Percentiles rank a stretch among this genome's conserved stretches.
These are phyloP conservation scores for Cyathus striatus DNA, from an alignment of 768 basidiomycete genomes.

Conservation along the genomic window DNA sequence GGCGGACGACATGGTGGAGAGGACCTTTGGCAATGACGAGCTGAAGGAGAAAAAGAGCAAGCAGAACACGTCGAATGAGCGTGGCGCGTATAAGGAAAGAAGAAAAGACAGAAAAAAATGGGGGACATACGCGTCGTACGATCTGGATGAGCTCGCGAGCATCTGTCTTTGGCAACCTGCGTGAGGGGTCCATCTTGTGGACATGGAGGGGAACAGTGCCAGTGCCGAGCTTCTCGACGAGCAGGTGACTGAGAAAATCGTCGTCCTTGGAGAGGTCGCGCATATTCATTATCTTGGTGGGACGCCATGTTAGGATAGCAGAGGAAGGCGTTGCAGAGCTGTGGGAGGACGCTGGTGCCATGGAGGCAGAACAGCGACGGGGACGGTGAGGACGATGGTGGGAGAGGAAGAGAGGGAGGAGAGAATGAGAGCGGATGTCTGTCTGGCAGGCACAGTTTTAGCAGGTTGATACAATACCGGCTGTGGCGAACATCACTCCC, in stretches of 20 bases:
- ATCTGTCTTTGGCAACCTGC: conserved; percentile 73
- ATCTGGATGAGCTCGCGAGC: conserved; percentile 62
- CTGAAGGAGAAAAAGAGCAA: too few species aligned
- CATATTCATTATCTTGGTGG: conserved; percentile 88
- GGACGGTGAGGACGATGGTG: conserved; percentile 13
- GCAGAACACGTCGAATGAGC: conserved; percentile 10
- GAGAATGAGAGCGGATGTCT: conserved; percentile 2
- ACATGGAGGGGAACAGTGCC: conserved; percentile 76
- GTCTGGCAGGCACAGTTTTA: conserved; percentile 1
- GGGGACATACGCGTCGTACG: conserved; percentile 66
- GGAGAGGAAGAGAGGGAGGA: conserved; percentile 12
- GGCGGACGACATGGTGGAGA: conserved; percentile 54
- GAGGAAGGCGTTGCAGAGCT: conserved; percentile 14
- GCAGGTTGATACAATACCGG: too few species aligned
- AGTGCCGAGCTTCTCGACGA: conserved; percentile 86
- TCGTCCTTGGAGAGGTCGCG: conserved; percentile 87
- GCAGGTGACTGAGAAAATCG: conserved; percentile 84
- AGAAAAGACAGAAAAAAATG: conserved; percentile 10
- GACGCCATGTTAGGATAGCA: conserved; percentile 55
- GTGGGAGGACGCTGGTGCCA: conserved; percentile 22
- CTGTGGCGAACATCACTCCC: too few species aligned
- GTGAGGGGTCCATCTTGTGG: conserved; percentile 83
- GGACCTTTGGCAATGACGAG: conserved; percentile 53
- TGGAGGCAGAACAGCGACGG: conserved; percentile 14
- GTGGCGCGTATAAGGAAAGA: conserved; percentile 17